Evolutionary conservation across 169 alveolate genomes (phyloP), one percentile per base, ranked within the genome.

Genomic region (Plasmodium adleri): DNA sequence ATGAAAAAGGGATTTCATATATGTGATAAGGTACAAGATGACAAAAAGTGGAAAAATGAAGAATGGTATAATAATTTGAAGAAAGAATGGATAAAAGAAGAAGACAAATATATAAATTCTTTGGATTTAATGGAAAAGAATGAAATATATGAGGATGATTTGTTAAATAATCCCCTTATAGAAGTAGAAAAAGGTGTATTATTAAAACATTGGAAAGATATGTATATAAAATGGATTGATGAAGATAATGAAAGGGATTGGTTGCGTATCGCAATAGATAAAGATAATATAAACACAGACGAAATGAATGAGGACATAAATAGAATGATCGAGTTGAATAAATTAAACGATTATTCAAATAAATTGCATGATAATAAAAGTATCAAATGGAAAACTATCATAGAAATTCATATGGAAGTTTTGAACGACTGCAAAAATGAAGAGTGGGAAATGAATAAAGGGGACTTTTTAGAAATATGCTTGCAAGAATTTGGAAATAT

Each of bases 401-500:
- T 52, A 5, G 60, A 52, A 52, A 52, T 52, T 5, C 60, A 52
- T 52, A 52, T 52, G 60, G 60, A 13, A n/a, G 17, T 52, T 13
- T 13, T 52, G 60, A n/a, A 52, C 8, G 60, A 52, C 17, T 52
- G 63, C 22, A 54, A 54, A 54, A 7, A 54, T 15, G 17, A 54
- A 8, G 63, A 54, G 20, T 54, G 63, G 63, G 63, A 54, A 54
- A 15, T 54, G 4, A 8, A 54, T 54, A 54, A 22, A 54, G 17
- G 8, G 10, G 17, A 54, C 8, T 54, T 54, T 54, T 54, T 54
- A 12, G 17, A 54, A n/a, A 54, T 54, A 15, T 54, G 63, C 2
- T 54, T 54, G 26, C 6, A 54, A 15, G 63, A 54, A 54, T 54
- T 54, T 54, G 63, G 63, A 54, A 54, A 13, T 15, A 54, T 54